A percentile compares a stretch with the other conserved stretches of the same genome.
Conservation (phyloP, 495 filamentous ascomycete species). For the Hypoxylon cercidicola region DNA sequence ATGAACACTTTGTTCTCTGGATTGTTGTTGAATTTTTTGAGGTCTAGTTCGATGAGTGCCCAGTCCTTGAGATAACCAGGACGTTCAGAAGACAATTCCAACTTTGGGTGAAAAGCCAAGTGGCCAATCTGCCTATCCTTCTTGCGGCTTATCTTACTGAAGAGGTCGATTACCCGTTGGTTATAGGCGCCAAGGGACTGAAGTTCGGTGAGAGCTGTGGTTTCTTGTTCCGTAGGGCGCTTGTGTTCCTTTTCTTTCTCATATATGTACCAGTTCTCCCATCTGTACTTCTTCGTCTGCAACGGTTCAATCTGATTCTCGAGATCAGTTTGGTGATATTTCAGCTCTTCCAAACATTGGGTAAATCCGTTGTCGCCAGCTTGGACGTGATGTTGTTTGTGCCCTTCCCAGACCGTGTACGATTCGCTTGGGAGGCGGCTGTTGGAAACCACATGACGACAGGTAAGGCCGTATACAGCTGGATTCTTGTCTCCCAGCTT, state of each 20-base stretch:
- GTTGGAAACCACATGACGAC: slow-evolving; percentile 13
- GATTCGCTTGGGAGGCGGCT: not conserved
- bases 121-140: slow-evolving; percentile 12
- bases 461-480: slow-evolving; percentile 18
- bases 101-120: slow-evolving; percentile 7
- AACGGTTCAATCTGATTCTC: not conserved
- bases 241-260: not conserved
- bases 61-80: slow-evolving; percentile 11
- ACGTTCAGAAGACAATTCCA: not conserved
- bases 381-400: slow-evolving; percentile 6
- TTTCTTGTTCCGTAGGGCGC: not conserved
- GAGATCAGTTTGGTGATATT: not conserved
- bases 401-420: not conserved
- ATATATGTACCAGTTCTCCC: not conserved
- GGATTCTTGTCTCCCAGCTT: slow-evolving; percentile 7
- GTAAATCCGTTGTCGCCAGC: not conserved
- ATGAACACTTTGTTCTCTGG: slow-evolving; percentile 11
- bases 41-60: slow-evolving; percentile 14
- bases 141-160: not conserved
- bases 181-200: not conserved
- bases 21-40: not conserved
- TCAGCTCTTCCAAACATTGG: not conserved
- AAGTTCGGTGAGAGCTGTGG: not conserved
- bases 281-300: not conserved
- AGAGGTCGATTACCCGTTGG: not conserved